A percentile compares a stretch with the other conserved stretches of the same genome.
Evolutionary conservation across 148 eudicot species (phyloP).

Genomic region (Cornus controversa): DNA sequence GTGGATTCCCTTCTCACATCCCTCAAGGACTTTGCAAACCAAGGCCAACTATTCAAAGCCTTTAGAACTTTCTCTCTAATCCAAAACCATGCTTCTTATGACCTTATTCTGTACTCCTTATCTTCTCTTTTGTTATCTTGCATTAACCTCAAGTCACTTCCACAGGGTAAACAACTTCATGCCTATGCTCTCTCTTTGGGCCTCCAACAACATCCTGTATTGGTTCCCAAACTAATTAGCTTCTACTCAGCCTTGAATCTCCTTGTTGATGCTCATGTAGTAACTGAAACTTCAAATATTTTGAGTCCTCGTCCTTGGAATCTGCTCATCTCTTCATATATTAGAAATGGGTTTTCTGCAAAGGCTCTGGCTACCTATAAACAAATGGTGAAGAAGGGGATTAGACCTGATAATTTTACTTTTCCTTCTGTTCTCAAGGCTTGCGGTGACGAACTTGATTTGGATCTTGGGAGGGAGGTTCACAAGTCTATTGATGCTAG

Average conservation of each 20-base stretch:
- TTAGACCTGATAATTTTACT: conserved; percentile 69
- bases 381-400: conserved; percentile 53
- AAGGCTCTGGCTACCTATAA: conserved; percentile 56
- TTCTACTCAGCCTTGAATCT: conserved; percentile 53
- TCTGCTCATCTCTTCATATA: conserved; percentile 64
- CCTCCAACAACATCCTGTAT: conserved; percentile 35
- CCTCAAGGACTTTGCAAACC: conserved; percentile 44
- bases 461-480: conserved; percentile 56
- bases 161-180: conserved; percentile 71
- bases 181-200: conserved; percentile 53
- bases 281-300: conserved; percentile 47
- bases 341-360: conserved; percentile 41
- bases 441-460: conserved; percentile 59
- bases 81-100: conserved; percentile 36
- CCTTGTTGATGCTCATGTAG: conserved; percentile 49
- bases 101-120: conserved; percentile 41
- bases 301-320: conserved; percentile 71
- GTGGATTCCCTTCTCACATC: conserved; percentile 46
- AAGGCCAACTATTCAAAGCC: conserved; percentile 59
- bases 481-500: conserved; percentile 45
- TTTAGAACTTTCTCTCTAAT: conserved; percentile 45
- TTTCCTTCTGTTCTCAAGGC: conserved; percentile 80
- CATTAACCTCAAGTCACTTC: conserved; percentile 38
- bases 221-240: conserved; percentile 59
- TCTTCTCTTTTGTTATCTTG: conserved; percentile 59